A percentile compares a stretch with the other conserved stretches of the same genome.
phyloP scores from a whole-genome alignment of 2,329 filamentous ascomycete species.

The Tolypocladium tundrense region DNA sequence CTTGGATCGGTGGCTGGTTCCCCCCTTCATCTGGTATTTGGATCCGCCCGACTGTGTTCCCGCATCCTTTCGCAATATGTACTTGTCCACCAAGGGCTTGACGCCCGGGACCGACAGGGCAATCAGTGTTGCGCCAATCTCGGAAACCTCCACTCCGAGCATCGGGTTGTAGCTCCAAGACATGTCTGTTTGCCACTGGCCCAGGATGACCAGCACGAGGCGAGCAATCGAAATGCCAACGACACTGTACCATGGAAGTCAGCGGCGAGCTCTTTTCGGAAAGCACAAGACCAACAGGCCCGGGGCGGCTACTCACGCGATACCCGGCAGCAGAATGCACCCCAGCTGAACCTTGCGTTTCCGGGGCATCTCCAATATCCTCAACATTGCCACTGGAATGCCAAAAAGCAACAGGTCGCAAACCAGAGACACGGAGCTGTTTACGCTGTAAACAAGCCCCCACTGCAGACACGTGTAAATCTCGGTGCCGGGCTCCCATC shows the following conservation, averaged over 20 bases:
- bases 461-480: conserved; percentile 36
- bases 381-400: conserved; percentile 37
- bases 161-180: conserved; percentile 42
- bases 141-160: conserved; percentile 37
- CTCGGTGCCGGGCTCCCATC: conserved; percentile 28
- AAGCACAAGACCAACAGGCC: neutral
- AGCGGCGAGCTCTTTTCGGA: neutral
- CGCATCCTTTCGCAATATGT: conserved; percentile 15
- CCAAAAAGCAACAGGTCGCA: conserved; percentile 40
- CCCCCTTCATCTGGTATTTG: conserved; percentile 8
- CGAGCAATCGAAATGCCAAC: conserved; percentile 37
- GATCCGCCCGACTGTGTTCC: conserved; percentile 11
- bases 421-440: conserved; percentile 35
- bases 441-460: conserved; percentile 41
- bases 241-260: conserved; percentile 23
- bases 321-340: conserved; percentile 36
- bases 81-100: conserved; percentile 33
- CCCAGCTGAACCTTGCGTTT: conserved; percentile 36
- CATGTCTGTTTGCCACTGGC: conserved; percentile 35
- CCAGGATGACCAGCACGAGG: conserved; percentile 34
- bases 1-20: conserved; percentile 9
- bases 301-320: conserved; percentile 24
- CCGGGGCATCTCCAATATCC: conserved; percentile 30
- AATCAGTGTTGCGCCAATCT: conserved; percentile 38
- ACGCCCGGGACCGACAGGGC: conserved; percentile 39